phyloP scores from a whole-genome alignment of 257 asterid species.

The Fraxinus anomala region DNA sequence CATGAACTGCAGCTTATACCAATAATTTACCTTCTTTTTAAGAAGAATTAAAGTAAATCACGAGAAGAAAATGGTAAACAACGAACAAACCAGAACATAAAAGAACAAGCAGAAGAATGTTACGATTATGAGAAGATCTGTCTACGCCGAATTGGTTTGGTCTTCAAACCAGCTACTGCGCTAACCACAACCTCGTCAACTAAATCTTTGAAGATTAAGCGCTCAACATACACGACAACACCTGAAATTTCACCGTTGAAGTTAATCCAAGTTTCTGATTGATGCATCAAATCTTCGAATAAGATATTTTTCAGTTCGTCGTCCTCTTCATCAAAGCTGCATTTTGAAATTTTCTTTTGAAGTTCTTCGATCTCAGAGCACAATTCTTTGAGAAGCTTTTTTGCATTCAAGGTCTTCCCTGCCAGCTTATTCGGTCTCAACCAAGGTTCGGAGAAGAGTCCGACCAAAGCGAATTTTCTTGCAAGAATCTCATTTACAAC shows the following conservation, averaged over 20 bases:
- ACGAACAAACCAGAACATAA: not conserved
- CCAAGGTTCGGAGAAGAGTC: constrained; percentile 45
- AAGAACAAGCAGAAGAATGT: not conserved
- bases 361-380: constrained; percentile 74
- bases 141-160: constrained; percentile 48
- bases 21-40: not conserved
- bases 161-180: constrained; percentile 48
- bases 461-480: constrained; percentile 41
- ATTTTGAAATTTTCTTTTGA: constrained; percentile 38
- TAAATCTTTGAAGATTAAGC: constrained; percentile 79
- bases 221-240: constrained; percentile 78
- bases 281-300: constrained; percentile 59
- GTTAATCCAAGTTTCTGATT: constrained; percentile 58
- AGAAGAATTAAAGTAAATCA: not conserved
- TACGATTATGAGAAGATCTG: constrained; percentile 47
- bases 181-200: constrained; percentile 75
- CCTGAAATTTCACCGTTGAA: constrained; percentile 60
- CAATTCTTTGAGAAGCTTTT: constrained; percentile 72
- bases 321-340: constrained; percentile 54
- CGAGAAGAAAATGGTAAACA: not conserved
- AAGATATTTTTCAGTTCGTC: constrained; percentile 58
- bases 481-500: constrained; percentile 78
- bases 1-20: not conserved
- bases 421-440: constrained; percentile 40
- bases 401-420: constrained; percentile 52